Evolutionary conservation across 768 basidiomycete species (phyloP).

Genomic region (Arthromyces matolae): DNA sequence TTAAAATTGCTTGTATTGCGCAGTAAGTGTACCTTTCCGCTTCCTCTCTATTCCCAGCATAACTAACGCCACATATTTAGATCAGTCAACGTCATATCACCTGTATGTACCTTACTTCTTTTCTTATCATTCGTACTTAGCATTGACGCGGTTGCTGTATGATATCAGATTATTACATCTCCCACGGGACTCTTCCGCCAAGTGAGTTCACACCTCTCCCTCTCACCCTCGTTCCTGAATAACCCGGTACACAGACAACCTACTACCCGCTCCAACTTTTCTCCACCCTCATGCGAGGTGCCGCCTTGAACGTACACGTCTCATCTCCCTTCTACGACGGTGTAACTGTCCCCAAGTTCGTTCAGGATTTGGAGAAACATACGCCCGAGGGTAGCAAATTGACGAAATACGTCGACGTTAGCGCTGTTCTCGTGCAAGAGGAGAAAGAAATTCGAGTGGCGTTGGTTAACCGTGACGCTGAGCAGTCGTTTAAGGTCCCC

Average conservation of each 20-base stretch:
- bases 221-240: constrained; percentile 1
- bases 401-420: constrained; percentile 47
- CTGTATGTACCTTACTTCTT: constrained; percentile 23
- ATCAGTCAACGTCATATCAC: constrained; percentile 46
- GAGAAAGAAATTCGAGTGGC: constrained; percentile 44
- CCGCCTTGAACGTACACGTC: constrained; percentile 36
- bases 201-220: constrained; percentile 13
- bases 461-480: constrained; percentile 48
- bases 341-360: constrained; percentile 50
- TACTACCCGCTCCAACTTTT: constrained; percentile 53
- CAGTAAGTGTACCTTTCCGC: constrained; percentile 37
- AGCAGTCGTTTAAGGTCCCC: constrained; percentile 33
- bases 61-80: constrained; percentile 11
- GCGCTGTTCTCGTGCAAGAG: constrained; percentile 35
- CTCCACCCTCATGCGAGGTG: constrained; percentile 52
- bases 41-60: background rate
- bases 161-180: constrained; percentile 40
- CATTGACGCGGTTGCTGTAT: background rate
- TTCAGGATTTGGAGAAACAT: constrained; percentile 36
- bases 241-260: constrained; percentile 34
- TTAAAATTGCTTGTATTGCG: constrained; percentile 60
- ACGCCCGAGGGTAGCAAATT: constrained; percentile 30
- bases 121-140: too few relatives aligned
- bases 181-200: constrained; percentile 38
- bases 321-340: constrained; percentile 35